Conservation (phyloP, 2,329 filamentous ascomycete species). For the Fusarium graminum region DNA sequence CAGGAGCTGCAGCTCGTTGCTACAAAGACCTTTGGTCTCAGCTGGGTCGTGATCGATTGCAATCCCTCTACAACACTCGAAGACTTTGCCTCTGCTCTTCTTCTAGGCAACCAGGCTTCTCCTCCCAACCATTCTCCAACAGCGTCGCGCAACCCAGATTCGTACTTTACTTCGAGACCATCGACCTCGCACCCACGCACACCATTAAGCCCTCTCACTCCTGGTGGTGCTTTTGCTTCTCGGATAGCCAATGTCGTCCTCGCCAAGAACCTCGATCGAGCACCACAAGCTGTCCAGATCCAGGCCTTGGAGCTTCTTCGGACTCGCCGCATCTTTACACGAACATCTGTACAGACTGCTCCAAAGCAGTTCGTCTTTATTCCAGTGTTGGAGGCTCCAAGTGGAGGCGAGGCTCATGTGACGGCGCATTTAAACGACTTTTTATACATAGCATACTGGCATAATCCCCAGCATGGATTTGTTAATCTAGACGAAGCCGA, state of each 20-base stretch:
- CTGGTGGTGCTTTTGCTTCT: constrained; percentile 46
- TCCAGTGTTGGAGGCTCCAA: constrained; percentile 71
- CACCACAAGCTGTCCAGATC: constrained; percentile 82
- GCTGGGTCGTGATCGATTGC: constrained; percentile 78
- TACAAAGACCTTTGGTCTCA: constrained; percentile 78
- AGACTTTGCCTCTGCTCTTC: constrained; percentile 80
- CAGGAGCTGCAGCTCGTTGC: constrained; percentile 81
- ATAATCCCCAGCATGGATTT: constrained; percentile 78
- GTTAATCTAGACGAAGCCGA: constrained; percentile 77
- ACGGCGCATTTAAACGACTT: constrained; percentile 79
- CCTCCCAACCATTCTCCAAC: constrained; percentile 47
- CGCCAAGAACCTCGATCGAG: constrained; percentile 81
- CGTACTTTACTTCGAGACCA: constrained; percentile 50
- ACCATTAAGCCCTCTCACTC: constrained; percentile 50
- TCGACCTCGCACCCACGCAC: constrained; percentile 43
- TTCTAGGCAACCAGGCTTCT: constrained; percentile 56
- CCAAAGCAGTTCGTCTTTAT: constrained; percentile 86
- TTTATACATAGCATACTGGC: constrained; percentile 89
- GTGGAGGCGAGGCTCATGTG: constrained; percentile 63
- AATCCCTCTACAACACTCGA: constrained; percentile 80
- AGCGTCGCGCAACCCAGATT: constrained; percentile 47
- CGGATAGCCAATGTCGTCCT: constrained; percentile 85
- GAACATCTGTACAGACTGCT: constrained; percentile 77
- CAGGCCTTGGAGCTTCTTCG: constrained; percentile 84
- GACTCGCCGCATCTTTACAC: constrained; percentile 81